Evolutionary conservation across 805 yeast species (phyloP), one percentile per base, ranked within the genome.

Genomic region (Kluyveromyces dobzhanskii): DNA sequence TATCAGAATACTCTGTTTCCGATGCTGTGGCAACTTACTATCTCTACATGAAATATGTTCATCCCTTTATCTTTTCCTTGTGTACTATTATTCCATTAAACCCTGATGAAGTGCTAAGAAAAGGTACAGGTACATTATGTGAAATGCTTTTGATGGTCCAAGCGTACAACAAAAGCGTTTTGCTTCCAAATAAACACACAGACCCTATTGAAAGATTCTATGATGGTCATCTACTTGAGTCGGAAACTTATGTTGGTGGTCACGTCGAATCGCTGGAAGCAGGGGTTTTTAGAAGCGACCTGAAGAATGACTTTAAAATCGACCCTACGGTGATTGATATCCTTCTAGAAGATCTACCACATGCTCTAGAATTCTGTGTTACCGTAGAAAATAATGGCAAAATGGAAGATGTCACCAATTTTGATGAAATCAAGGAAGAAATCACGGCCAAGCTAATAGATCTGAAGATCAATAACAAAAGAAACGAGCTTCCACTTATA

Each of bases 11-110:
- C 61, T 94, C 98, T 1, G 99, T 92, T 19, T 94, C 98, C 41
- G 99, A 92, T 70, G 99, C 99, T 10, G 98, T 94, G 29, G 98
- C 98, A 4, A 92, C 99, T 0, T 92, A 88, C 57, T 92, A 92
- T 61, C 67, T 92, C 33, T 92, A 88, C 66, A 88, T 83, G 77
- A 92, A 92, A 62, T 94, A 92, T 56, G 96, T 92, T 38, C 97
- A 88, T 61, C 97, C 97, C 1, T 92, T 92, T 64, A 82, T 92
- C 49, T 87, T 92, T 56, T 92, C 98, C 2, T 75, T 92, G 42
- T 88, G 97, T 61, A 87, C 94, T 10, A 94, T 92, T 57, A 77
- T 92, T 62, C 99, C 99, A 0, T 66, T 92, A 50, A 86, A 88
- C 51, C 98, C 98, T 0, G 99, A 92, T 62, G 98, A 94, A 59